Evolutionary conservation across 805 yeast genomes (phyloP).

Genomic region (Lipomyces anomalus): DNA sequence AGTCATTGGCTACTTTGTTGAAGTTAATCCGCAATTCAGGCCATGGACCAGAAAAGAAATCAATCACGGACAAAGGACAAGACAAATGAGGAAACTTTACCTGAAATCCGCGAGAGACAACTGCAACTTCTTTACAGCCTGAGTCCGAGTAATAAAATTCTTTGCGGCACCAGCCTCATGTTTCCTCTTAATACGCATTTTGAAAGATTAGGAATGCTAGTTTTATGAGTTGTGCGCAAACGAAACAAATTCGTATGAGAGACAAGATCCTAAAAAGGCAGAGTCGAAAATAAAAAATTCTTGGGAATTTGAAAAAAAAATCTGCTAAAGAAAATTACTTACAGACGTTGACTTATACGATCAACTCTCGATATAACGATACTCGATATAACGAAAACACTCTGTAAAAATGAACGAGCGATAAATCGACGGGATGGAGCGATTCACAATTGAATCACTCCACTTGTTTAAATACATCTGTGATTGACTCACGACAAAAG

Average conservation of each 20-base stretch:
- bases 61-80: background rate
- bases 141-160: constrained; percentile 88
- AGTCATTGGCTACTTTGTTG: background rate
- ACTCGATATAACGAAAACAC: too few species aligned
- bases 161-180: constrained; percentile 83
- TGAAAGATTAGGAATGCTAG: background rate
- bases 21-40: too few species aligned
- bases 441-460: too few species aligned
- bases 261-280: background rate
- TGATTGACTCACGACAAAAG: too few species aligned
- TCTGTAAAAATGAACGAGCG: too few species aligned
- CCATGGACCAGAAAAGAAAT: background rate
- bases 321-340: background rate
- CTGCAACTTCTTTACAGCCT: constrained; percentile 87
- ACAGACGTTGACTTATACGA: too few species aligned
- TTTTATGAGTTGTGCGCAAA: constrained; percentile 1
- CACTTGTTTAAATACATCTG: too few species aligned
- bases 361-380: too few species aligned
- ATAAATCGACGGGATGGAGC: too few species aligned
- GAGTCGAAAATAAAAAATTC: background rate
- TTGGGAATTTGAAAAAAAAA: background rate
- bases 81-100: constrained; percentile 5
- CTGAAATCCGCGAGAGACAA: constrained; percentile 89
- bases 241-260: background rate
- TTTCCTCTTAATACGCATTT: constrained; percentile 65